A percentile compares a stretch with the other conserved stretches of the same genome.
Conservation (phyloP, 352 stramenopile genomes). For the Phytophthora colocasiae region DNA sequence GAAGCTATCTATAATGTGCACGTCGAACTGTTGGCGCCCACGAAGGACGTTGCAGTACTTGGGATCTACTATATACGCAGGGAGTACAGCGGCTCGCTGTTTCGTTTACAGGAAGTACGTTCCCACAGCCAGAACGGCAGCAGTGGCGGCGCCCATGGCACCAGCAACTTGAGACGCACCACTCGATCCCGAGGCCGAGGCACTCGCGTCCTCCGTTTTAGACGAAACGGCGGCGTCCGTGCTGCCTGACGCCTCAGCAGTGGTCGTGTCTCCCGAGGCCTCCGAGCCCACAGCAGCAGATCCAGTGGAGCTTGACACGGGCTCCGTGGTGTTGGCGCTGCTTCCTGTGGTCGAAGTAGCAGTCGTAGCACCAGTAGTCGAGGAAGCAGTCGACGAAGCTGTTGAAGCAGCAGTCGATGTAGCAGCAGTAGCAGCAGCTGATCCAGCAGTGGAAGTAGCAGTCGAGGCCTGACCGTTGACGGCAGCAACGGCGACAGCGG, state of each 20-base stretch:
- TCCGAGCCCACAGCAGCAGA: constrained; percentile 5
- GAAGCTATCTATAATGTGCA: constrained; percentile 30
- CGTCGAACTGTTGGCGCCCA: constrained; percentile 1
- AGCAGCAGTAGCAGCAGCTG: constrained; percentile 7
- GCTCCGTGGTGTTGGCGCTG: constrained; percentile 9
- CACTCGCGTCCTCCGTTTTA: neutral
- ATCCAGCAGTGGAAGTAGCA: constrained; percentile 5
- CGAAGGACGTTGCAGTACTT: neutral
- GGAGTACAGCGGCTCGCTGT: constrained; percentile 2
- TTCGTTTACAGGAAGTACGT: constrained; percentile 37
- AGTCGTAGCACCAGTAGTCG: constrained; percentile 2
- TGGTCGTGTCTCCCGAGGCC: neutral
- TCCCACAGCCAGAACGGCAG: constrained; percentile 24
- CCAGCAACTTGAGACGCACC: constrained; percentile 16
- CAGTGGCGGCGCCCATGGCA: constrained; percentile 21
- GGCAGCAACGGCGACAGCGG: constrained; percentile 27
- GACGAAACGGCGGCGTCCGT: neutral
- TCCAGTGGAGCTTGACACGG: neutral
- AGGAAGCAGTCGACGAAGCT: constrained; percentile 7
- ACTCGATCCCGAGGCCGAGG: constrained; percentile 20
- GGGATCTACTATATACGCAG: constrained; percentile 7
- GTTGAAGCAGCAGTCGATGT: constrained; percentile 9
- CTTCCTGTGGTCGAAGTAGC: constrained; percentile 3
- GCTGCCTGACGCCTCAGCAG: constrained; percentile 1
- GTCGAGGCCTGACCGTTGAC: constrained; percentile 28